Conservation (phyloP, 345 rosid genomes). For the Heritiera fomes region DNA sequence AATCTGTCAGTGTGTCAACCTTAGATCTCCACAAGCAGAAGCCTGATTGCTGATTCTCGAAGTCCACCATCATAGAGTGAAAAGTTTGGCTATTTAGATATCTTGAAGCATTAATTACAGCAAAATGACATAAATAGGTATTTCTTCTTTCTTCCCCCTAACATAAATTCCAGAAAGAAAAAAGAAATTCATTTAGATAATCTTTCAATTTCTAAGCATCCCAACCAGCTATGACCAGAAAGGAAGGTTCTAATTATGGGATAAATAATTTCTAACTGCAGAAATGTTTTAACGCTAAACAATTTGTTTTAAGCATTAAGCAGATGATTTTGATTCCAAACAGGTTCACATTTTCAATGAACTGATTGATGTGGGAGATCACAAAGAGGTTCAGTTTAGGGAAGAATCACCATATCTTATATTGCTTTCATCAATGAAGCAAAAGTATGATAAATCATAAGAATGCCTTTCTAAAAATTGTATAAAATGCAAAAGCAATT, state of each 20-base stretch:
- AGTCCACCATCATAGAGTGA: background rate
- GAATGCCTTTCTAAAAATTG: background rate
- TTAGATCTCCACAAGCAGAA: background rate
- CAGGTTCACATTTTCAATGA: background rate
- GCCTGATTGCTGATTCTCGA: background rate
- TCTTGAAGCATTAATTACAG: background rate
- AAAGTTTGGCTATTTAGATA: background rate
- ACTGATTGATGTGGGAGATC: background rate
- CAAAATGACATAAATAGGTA: background rate
- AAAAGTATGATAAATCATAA: background rate
- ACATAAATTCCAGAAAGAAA: background rate
- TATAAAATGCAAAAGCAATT: conserved; percentile 6
- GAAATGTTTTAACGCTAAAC: background rate
- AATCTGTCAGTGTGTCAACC: background rate
- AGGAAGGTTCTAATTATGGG: background rate
- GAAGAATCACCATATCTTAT: background rate
- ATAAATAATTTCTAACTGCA: background rate
- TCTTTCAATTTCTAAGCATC: background rate
- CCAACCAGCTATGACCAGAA: background rate
- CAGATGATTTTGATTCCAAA: background rate
- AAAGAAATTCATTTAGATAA: background rate
- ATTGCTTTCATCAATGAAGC: background rate
- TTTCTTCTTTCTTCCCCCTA: background rate
- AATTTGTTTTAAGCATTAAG: background rate
- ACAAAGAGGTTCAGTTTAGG: background rate